Conservation (phyloP, 202 grass and related monocot species). For the Zizania palustris region DNA sequence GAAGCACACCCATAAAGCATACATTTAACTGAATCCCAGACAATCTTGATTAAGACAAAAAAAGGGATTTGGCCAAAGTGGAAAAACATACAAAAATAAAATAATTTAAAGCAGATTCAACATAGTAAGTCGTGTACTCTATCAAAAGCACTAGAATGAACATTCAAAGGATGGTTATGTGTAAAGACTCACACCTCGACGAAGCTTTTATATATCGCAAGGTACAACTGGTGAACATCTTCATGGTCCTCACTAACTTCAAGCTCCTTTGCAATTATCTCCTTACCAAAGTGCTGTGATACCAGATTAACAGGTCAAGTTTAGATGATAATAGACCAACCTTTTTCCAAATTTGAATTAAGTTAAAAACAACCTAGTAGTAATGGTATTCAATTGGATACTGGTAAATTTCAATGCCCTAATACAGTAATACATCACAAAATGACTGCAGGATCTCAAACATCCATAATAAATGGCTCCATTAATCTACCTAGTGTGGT, state of each 20-base stretch:
- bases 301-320: neutral
- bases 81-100: neutral
- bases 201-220: constrained; percentile 95
- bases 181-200: constrained; percentile 62
- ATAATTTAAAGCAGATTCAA: neutral
- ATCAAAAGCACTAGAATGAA: neutral
- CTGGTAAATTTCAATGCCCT: neutral
- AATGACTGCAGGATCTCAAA: neutral
- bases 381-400: neutral
- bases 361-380: neutral
- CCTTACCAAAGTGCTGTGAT: constrained; percentile 83
- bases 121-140: neutral
- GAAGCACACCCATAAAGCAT: neutral
- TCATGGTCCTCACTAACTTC: constrained; percentile 67
- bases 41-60: neutral
- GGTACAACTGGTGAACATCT: constrained; percentile 79
- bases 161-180: neutral
- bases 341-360: constrained; percentile 1
- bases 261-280: constrained; percentile 97
- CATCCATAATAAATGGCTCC: neutral
- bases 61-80: neutral
- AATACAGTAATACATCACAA: constrained; percentile 9
- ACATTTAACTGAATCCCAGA: neutral
- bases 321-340: constrained; percentile 6
- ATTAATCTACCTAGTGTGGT: neutral